phyloP scores from a whole-genome alignment of 768 basidiomycete genomes.

The Omphalotus guepiniiformis region DNA sequence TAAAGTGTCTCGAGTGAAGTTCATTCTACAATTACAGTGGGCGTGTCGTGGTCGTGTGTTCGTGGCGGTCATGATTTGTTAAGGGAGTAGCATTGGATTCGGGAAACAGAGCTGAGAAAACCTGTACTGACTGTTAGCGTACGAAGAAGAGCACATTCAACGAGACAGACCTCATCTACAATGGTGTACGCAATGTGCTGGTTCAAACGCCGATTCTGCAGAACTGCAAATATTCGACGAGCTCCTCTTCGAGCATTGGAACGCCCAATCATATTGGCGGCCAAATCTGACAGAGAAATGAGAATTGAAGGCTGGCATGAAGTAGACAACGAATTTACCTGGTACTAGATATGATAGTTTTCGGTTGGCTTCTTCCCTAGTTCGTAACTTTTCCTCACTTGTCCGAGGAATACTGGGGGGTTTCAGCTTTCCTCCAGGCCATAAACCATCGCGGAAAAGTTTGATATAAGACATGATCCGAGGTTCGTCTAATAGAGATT shows the following conservation, averaged over 20 bases:
- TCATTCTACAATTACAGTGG: no score
- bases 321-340: conserved; percentile 41
- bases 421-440: conserved; percentile 81
- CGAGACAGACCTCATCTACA: conserved; percentile 72
- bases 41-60: background rate
- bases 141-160: background rate
- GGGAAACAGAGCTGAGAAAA: conserved; percentile 60
- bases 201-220: conserved; percentile 93
- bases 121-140: conserved; percentile 28
- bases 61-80: conserved; percentile 8
- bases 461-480: conserved; percentile 64
- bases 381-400: conserved; percentile 72
- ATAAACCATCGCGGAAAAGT: conserved; percentile 69
- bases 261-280: conserved; percentile 97
- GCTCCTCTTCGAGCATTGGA: conserved; percentile 93
- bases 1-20: no score
- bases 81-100: conserved; percentile 28
- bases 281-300: conserved; percentile 57
- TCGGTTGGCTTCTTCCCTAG: conserved; percentile 82
- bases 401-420: conserved; percentile 62
- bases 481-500: conserved; percentile 59
- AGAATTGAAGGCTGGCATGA: background rate
- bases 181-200: conserved; percentile 89
- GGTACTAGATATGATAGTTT: conserved; percentile 91
- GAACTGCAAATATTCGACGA: conserved; percentile 84